Base-by-base conservation (phyloP, 2,329 filamentous ascomycete genomes). In the Lecanosticta acicola region DNA sequence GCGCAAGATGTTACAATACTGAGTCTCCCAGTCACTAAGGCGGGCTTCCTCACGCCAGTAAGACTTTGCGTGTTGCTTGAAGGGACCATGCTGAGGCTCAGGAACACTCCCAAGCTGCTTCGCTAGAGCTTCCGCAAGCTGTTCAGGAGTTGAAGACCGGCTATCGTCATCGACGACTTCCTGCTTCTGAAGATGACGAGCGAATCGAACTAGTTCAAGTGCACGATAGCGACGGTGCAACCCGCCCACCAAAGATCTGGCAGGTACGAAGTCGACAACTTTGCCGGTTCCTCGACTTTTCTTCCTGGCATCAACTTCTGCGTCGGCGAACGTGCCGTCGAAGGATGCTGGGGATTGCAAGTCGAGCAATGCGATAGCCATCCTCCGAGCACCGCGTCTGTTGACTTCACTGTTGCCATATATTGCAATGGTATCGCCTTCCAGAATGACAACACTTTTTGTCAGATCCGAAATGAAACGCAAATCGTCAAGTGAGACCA, bases 301-400 rank as follows among this genome's bases (percentile, higher is more conserved):
- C 24, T 29, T 29, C 11, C 24, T 29, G 11, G 24, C 11, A 29
- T 5, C 5, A 11, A 11, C 11, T 5, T 29, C 24, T 11, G 11
- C 5, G 24, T 5, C 24, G 24, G 5, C 11, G 24, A 29, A 29
- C 5, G 24, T 29, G 24, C 24, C 24, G 16, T 40, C 26, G 5
- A 42, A 45, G 32, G 60, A 58, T 3, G 16, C 19, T 7, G 13
- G 18, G 4, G 24, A 29, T 2, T 16, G 38, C 29, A 46, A 19
- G 16, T n/a, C 29, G n/a, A 26, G 51, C 47, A 40, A 46, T 58
- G 32, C 47, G 54, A 44, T 55, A 53, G 26, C 50, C 55, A 18
- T 21, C 59, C 61, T 3, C 43, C 59, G 14, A 49, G 59, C 32
- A 48, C 54, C 45, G 18, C 32, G 24, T 18, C 14, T 41, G 14